Conservation (phyloP, 805 yeast species). For the Lachancea mirantina region DNA sequence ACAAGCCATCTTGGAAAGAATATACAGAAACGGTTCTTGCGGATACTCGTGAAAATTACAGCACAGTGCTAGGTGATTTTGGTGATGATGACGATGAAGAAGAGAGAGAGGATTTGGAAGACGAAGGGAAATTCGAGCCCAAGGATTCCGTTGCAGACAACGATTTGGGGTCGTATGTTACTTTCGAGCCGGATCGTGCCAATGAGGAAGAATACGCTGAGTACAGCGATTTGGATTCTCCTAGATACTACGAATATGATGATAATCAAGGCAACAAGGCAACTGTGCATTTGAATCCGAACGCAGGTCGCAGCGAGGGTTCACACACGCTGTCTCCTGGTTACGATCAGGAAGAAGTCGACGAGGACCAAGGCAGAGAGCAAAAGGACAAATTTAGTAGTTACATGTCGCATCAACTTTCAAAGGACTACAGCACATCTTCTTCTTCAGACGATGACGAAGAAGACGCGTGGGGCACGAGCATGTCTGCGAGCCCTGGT, state of each 20-base stretch:
- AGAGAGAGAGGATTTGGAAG: slow-evolving; percentile 27
- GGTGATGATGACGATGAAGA: slow-evolving; percentile 39
- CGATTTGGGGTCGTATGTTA: slow-evolving; percentile 5
- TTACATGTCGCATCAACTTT: slow-evolving; percentile 26
- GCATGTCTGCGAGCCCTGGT: slow-evolving; percentile 1
- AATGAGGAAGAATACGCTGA: slow-evolving; percentile 38
- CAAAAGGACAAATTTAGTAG: slow-evolving; percentile 20
- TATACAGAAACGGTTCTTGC: slow-evolving; percentile 78
- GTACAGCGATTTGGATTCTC: slow-evolving; percentile 23
- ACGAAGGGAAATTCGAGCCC: slow-evolving; percentile 13
- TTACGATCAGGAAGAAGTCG: slow-evolving; percentile 21
- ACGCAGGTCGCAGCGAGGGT: slow-evolving; percentile 32
- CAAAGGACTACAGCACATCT: slow-evolving; percentile 8
- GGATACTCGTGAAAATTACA: slow-evolving; percentile 89
- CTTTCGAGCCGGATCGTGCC: slow-evolving; percentile 16
- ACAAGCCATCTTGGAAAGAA: slow-evolving; percentile 52
- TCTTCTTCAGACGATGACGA: slow-evolving; percentile 18
- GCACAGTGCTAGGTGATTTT: slow-evolving; percentile 82
- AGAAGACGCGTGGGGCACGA: slow-evolving; percentile 12
- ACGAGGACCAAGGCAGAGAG: slow-evolving; percentile 21
- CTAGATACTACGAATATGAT: slow-evolving; percentile 32
- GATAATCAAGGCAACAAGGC: slow-evolving; percentile 32
- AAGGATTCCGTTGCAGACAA: slow-evolving; percentile 7
- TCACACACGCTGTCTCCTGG: slow-evolving; percentile 18
- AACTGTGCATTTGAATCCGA: slow-evolving; percentile 30